Base-by-base conservation (phyloP, 768 basidiomycete species). In the Steccherinum ochraceum region DNA sequence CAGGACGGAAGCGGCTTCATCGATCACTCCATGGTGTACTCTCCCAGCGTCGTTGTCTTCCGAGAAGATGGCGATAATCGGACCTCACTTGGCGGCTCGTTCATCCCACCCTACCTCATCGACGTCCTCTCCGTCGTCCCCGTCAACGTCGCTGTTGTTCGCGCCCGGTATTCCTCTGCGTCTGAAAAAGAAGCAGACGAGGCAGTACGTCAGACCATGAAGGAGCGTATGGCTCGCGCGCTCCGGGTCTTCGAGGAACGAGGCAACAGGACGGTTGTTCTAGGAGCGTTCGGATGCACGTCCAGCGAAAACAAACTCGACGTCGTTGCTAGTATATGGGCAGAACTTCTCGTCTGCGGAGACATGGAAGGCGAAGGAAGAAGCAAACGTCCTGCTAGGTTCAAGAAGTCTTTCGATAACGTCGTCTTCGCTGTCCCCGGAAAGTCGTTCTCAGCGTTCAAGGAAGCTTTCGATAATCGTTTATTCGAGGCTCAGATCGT, bases 21-120 rank as follows among this genome's bases (percentile, higher is more conserved):
- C n/a, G 73, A 74, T 50, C 74, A 76, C 47, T 69, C 75, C 16
- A 72, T 76, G 66, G 67, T 77, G 27, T 77, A 74, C 58, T 69
- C 70, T 26, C 75, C 75, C 7, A 66, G 66, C 13, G 69, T 77
- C 23, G 64, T 68, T 40, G 70, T 67, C 5, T 68, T 76, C 58
- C 66, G 73, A n/a, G 56, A 54, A 53, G 51, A 60, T 57, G 50
- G 40, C 39, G 52, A 51, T 16, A 39, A 41, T 39, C 23, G 49
- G 5, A 19, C 46, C 24, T 52, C 51, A 19, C 23, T 49, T 51
- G 56, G 62, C 52, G 57, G 64, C 41, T 53, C 54, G 23, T 70
- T 70, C 55, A 67, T 72, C 24, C 19, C 67, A 12, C 73, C 73
- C 3, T 73, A 70, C 51, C 55, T 65, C 12, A 52, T 72, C 52